phyloP scores from a whole-genome alignment of 2,329 filamentous ascomycete genomes.

The Pseudocercospora fuligena region DNA sequence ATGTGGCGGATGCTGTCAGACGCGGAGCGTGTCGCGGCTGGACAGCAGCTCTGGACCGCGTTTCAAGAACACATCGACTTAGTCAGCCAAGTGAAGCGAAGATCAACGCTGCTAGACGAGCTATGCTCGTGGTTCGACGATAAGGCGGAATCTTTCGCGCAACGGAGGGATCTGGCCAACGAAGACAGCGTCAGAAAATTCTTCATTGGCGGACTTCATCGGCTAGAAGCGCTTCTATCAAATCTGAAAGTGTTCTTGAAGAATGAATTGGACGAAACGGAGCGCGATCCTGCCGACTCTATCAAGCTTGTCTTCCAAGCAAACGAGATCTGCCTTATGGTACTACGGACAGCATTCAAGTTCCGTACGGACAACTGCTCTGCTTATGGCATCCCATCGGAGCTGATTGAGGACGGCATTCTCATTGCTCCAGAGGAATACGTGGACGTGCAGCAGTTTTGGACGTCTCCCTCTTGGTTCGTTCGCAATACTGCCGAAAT shows the following conservation, averaged over 20 bases:
- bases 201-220: constrained; percentile 62
- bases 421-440: constrained; percentile 60
- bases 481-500: constrained; percentile 46
- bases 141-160: constrained; percentile 73
- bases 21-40: constrained; percentile 87
- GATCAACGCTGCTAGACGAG: constrained; percentile 73
- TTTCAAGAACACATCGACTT: constrained; percentile 70
- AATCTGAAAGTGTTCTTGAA: constrained; percentile 29
- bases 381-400: constrained; percentile 73
- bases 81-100: constrained; percentile 57
- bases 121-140: constrained; percentile 78
- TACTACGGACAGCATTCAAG: constrained; percentile 65
- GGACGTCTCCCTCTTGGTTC: constrained; percentile 72
- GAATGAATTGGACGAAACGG: constrained; percentile 26
- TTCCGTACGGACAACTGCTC: constrained; percentile 74
- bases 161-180: constrained; percentile 68
- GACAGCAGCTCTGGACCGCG: constrained; percentile 76
- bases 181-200: constrained; percentile 82
- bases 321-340: constrained; percentile 71
- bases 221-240: constrained; percentile 35
- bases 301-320: constrained; percentile 65
- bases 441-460: constrained; percentile 74
- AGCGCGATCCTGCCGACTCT: constrained; percentile 47
- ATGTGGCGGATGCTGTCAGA: constrained; percentile 85
- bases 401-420: constrained; percentile 60